Conservation (phyloP, 495 filamentous ascomycete species). For the Durotheca rogersii region DNA sequence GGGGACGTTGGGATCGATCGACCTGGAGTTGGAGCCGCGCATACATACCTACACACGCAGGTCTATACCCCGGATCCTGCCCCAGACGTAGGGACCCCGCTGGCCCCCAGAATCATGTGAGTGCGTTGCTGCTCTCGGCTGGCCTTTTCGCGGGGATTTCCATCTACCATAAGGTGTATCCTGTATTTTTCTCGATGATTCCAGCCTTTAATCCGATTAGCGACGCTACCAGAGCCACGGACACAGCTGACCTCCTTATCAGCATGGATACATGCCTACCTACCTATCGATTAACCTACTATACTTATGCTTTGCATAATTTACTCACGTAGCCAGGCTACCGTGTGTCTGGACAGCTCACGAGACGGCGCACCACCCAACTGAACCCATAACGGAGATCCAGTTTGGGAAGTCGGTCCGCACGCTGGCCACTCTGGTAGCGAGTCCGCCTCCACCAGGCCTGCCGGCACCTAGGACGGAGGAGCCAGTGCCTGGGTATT, state of each 20-base stretch:
- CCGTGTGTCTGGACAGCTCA: neutral
- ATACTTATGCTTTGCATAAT: too few species aligned
- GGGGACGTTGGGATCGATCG: slow-evolving; percentile 4
- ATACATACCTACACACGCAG: slow-evolving; percentile 12
- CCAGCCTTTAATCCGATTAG: slow-evolving; percentile 3
- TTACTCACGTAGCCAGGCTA: too few species aligned
- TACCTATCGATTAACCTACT: too few species aligned
- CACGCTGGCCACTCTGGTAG: slow-evolving; percentile 15
- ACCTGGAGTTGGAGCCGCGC: slow-evolving; percentile 2
- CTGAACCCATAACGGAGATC: slow-evolving; percentile 1
- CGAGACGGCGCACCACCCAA: neutral
- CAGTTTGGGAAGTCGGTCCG: slow-evolving; percentile 19
- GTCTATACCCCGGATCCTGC: slow-evolving; percentile 14
- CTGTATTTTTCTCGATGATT: slow-evolving; percentile 10
- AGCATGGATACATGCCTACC: too few species aligned
- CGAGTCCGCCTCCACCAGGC: slow-evolving; percentile 5
- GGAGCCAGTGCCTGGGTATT: neutral
- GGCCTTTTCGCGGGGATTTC: too few species aligned
- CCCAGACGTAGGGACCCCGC: slow-evolving; percentile 8
- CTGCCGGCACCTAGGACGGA: neutral
- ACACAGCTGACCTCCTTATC: too few species aligned
- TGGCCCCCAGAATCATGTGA: slow-evolving; percentile 23
- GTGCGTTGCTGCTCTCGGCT: slow-evolving; percentile 3
- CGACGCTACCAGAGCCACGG: slow-evolving; percentile 4
- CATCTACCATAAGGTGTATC: too few species aligned